phyloP scores from a whole-genome alignment of 306 rosid genomes.

The Vachellia pachyceras region DNA sequence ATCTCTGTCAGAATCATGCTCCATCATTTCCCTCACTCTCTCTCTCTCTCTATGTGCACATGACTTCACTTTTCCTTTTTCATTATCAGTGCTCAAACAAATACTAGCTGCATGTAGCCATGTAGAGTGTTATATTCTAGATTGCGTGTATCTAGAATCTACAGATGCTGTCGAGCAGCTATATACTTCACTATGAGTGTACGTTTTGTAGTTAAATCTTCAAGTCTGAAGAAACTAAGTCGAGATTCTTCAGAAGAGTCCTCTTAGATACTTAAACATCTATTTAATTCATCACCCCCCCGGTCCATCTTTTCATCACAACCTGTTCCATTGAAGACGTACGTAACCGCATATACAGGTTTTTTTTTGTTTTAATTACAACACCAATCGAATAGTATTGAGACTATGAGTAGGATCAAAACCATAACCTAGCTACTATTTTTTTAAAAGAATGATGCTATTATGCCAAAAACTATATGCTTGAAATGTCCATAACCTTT shows the following conservation, averaged over 20 bases:
- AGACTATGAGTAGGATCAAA: too few relatives aligned
- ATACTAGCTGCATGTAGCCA: not conserved
- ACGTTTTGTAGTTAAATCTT: not conserved
- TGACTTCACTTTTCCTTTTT: not conserved
- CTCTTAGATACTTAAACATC: not conserved
- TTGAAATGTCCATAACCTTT: too few relatives aligned
- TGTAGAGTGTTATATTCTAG: not conserved
- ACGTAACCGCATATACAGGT: too few relatives aligned
- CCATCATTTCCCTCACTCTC: constrained; percentile 32
- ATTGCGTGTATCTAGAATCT: not conserved
- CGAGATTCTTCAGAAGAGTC: not conserved
- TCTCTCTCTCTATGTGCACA: constrained; percentile 33
- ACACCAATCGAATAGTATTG: too few relatives aligned
- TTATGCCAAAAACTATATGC: not conserved
- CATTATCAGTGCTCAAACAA: not conserved
- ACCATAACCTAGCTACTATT: too few relatives aligned
- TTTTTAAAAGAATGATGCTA: too few relatives aligned
- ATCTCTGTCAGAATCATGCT: constrained; percentile 18
- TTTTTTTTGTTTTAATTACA: too few relatives aligned
- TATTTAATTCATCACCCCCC: not conserved
- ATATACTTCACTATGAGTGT: not conserved
- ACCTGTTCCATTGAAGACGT: not conserved
- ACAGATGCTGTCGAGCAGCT: not conserved
- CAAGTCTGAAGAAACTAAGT: not conserved
- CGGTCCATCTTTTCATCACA: not conserved